phyloP scores from a whole-genome alignment of 352 stramenopile species.

The Globisporangium spinosum region DNA sequence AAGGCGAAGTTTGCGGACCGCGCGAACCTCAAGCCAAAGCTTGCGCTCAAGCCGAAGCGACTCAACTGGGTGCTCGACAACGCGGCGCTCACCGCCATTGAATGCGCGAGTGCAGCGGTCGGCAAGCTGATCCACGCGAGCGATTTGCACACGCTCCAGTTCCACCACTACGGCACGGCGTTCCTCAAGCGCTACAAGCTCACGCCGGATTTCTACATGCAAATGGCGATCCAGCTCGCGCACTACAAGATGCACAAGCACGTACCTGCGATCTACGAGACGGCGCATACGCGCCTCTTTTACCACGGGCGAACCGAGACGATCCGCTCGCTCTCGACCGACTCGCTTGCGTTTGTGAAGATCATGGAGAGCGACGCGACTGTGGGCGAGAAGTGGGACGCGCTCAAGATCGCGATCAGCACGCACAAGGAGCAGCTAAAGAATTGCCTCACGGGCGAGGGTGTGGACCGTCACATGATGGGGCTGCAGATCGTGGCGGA shows the following conservation, averaged over 20 bases:
- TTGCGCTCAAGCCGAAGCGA: constrained; percentile 63
- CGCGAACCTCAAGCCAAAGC: constrained; percentile 57
- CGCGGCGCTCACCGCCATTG: constrained; percentile 74
- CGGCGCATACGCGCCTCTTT: constrained; percentile 95
- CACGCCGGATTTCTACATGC: constrained; percentile 96
- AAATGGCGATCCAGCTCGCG: constrained; percentile 96
- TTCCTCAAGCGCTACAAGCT: constrained; percentile 94
- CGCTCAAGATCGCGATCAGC: constrained; percentile 86
- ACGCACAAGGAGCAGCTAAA: constrained; percentile 92
- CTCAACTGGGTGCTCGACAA: constrained; percentile 86
- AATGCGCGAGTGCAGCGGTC: constrained; percentile 85
- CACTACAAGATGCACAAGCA: constrained; percentile 94
- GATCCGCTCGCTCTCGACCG: constrained; percentile 83
- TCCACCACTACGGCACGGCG: constrained; percentile 89
- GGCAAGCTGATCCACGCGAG: constrained; percentile 90
- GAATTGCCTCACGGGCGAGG: constrained; percentile 76
- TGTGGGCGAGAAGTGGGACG: constrained; percentile 76
- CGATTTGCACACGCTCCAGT: constrained; percentile 89
- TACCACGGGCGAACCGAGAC: constrained; percentile 95
- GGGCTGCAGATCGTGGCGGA: constrained; percentile 93
- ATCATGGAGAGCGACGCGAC: constrained; percentile 76
- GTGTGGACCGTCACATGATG: constrained; percentile 96
- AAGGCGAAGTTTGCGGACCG: constrained; percentile 82
- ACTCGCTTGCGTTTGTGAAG: constrained; percentile 90
- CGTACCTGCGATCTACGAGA: constrained; percentile 95